phyloP scores from a whole-genome alignment of 2,329 filamentous ascomycete genomes.

The Trichoderma afroharzianum region DNA sequence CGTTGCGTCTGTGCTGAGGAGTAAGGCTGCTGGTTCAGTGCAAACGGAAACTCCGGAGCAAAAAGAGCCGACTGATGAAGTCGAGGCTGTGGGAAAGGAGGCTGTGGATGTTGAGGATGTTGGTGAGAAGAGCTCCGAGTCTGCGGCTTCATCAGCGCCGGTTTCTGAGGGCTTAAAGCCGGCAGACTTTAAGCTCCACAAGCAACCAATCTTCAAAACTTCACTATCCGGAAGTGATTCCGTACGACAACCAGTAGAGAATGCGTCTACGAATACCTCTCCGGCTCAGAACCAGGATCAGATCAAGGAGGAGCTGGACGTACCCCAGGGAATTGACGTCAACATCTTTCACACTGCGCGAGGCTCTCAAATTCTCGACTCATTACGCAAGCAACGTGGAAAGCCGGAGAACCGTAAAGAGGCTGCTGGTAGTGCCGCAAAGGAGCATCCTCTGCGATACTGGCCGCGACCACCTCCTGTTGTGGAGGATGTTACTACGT shows the following conservation, averaged over 20 bases:
- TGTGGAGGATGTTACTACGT: background rate
- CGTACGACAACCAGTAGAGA: background rate
- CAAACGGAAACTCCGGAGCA: background rate
- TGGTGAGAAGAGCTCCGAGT: background rate
- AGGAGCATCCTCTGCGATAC: constrained; percentile 37
- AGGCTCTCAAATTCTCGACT: constrained; percentile 44
- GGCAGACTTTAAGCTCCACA: background rate
- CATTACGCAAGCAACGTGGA: constrained; percentile 29
- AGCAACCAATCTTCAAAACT: background rate
- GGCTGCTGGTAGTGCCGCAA: constrained; percentile 21
- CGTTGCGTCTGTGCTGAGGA: constrained; percentile 36
- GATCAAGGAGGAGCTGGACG: constrained; percentile 28
- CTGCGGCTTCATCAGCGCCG: background rate
- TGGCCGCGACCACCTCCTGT: constrained; percentile 31
- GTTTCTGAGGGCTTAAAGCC: background rate
- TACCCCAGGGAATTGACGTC: constrained; percentile 41
- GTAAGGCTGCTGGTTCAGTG: constrained; percentile 16
- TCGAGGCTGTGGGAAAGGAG: background rate
- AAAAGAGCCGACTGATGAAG: background rate
- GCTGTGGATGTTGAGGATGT: background rate
- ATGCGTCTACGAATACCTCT: constrained; percentile 7
- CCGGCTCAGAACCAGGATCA: constrained; percentile 5
- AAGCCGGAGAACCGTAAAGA: constrained; percentile 2
- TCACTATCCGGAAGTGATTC: background rate
- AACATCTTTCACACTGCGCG: constrained; percentile 47